Percentiles rank a stretch among this genome's conserved stretches.
These are phyloP conservation scores for Petunia hybrid DNA, from an alignment of 305 asterid species.

Conservation along the genomic window DNA sequence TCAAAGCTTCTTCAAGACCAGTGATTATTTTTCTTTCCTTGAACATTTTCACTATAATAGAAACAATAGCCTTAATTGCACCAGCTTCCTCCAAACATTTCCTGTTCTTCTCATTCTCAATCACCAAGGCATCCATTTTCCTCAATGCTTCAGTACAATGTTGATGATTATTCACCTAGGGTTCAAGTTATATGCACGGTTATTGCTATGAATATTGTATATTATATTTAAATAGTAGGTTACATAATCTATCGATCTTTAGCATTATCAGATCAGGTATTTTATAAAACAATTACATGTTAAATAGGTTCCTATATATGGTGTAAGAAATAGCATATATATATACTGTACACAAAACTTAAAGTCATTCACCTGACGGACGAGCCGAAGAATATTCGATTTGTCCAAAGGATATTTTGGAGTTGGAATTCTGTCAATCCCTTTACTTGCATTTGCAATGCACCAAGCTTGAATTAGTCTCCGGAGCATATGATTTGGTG, in stretches of 20 bases:
- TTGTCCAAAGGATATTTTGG: constrained; percentile 66
- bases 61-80: constrained; percentile 53
- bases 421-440: constrained; percentile 74
- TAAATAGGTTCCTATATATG: too few relatives aligned
- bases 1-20: constrained; percentile 62
- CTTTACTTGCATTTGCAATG: constrained; percentile 55
- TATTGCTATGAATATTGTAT: not conserved
- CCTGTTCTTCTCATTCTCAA: constrained; percentile 55
- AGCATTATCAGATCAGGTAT: too few relatives aligned
- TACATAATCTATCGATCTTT: too few relatives aligned
- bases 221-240: too few relatives aligned
- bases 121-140: constrained; percentile 57
- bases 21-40: constrained; percentile 35
- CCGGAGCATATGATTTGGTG: constrained; percentile 91
- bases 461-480: constrained; percentile 90
- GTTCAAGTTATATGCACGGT: not conserved
- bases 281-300: too few relatives aligned
- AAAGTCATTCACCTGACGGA: constrained; percentile 49
- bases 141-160: constrained; percentile 43
- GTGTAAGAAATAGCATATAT: not conserved
- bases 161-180: not conserved
- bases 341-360: not conserved
- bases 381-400: constrained; percentile 54
- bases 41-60: constrained; percentile 43
- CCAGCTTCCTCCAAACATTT: constrained; percentile 74